Conservation (phyloP, 192 early-diverging fungal genomes). For the Lobosporangium transversale region DNA sequence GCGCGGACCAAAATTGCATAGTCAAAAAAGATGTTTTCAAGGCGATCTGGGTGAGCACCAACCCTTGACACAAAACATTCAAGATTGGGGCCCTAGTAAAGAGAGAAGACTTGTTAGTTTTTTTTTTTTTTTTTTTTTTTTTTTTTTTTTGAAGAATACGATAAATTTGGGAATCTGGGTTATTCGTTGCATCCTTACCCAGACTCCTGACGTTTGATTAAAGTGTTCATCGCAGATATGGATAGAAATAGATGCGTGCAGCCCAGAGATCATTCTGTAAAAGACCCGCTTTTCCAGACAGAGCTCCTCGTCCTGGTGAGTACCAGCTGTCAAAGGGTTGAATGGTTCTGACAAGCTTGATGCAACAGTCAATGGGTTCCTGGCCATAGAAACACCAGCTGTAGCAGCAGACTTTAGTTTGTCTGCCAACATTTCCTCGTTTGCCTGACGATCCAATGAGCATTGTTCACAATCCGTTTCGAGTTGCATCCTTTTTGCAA, state of each 20-base stretch:
- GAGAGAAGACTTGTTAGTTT: too few relatives aligned
- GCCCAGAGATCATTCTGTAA: constrained; percentile 75
- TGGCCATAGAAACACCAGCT: constrained; percentile 8
- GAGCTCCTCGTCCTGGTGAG: constrained; percentile 52
- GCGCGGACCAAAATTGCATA: constrained; percentile 88
- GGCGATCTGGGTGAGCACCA: constrained; percentile 85
- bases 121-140: too few relatives aligned
- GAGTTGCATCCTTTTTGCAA: constrained; percentile 65
- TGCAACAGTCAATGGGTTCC: too few relatives aligned
- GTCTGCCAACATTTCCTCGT: constrained; percentile 51
- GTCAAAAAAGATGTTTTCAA: constrained; percentile 95
- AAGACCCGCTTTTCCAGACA: constrained; percentile 87
- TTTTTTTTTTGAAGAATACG: too few relatives aligned
- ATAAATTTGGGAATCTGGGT: too few relatives aligned
- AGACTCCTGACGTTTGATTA: constrained; percentile 82
- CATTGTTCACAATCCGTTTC: constrained; percentile 55
- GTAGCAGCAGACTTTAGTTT: constrained; percentile 49
- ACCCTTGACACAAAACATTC: constrained; percentile 90
- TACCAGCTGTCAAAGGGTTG: constrained; percentile 10
- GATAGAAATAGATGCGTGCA: constrained; percentile 94
- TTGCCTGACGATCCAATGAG: constrained; percentile 53
- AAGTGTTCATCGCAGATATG: constrained; percentile 95
- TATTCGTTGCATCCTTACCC: constrained; percentile 72
- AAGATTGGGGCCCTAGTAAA: constrained; percentile 73
- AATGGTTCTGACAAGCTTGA: background rate